These are phyloP conservation scores for Plasmopara halstedii DNA, from an alignment of 352 stramenopile species.

Conservation along the genomic window DNA sequence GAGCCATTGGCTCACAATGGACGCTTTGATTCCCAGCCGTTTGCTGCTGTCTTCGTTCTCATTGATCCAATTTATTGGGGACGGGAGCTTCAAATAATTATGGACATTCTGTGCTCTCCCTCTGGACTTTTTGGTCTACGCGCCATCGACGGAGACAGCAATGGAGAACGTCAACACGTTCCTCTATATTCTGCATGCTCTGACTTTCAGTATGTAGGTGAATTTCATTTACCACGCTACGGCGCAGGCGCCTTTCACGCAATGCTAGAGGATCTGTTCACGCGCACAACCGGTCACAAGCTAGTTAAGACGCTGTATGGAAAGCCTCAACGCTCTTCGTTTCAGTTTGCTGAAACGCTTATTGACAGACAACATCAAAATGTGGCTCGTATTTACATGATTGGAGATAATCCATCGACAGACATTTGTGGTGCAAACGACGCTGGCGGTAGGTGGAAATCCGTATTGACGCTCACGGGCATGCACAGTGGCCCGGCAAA, in stretches of 20 bases:
- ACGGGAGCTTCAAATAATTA: slow-evolving; percentile 65
- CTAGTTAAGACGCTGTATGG: slow-evolving; percentile 69
- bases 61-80: slow-evolving; percentile 78
- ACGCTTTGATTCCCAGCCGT: slow-evolving; percentile 44
- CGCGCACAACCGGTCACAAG: slow-evolving; percentile 69
- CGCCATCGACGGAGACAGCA: slow-evolving; percentile 17
- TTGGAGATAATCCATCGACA: slow-evolving; percentile 78
- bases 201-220: slow-evolving; percentile 83
- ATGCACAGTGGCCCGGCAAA: slow-evolving; percentile 72
- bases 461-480: slow-evolving; percentile 74
- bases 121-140: slow-evolving; percentile 40
- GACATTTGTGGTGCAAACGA: slow-evolving; percentile 78
- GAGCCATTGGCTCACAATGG: slow-evolving; percentile 28
- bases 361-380: slow-evolving; percentile 60
- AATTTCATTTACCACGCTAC: slow-evolving; percentile 77
- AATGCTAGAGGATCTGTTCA: slow-evolving; percentile 73
- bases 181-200: slow-evolving; percentile 82
- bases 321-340: slow-evolving; percentile 73
- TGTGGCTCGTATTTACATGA: slow-evolving; percentile 79
- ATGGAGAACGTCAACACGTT: slow-evolving; percentile 44
- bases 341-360: slow-evolving; percentile 64
- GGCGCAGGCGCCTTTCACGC: slow-evolving; percentile 75
- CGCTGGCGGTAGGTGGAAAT: slow-evolving; percentile 71
- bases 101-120: slow-evolving; percentile 62
- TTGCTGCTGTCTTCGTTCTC: slow-evolving; percentile 66